A percentile compares a stretch with the other conserved stretches of the same genome.
Conservation (phyloP, 345 rosid species). For the Erucastrum elatum region DNA sequence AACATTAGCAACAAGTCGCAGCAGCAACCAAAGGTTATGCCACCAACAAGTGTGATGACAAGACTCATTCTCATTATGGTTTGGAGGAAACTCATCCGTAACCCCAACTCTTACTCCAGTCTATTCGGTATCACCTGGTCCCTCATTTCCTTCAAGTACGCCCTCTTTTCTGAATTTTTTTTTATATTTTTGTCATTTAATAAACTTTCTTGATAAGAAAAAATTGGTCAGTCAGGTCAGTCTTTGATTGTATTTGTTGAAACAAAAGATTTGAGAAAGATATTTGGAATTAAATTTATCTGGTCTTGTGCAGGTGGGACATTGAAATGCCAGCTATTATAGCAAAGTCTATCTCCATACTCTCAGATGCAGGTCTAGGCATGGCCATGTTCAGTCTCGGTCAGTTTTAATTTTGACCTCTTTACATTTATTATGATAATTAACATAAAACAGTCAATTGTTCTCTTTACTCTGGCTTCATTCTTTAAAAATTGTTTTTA, state of each 20-base stretch:
- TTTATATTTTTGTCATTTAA: background rate
- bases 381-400: constrained; percentile 99
- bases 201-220: constrained; percentile 1
- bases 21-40: constrained; percentile 61
- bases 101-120: constrained; percentile 97
- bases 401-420: constrained; percentile 48
- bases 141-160: constrained; percentile 86
- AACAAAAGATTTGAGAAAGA: constrained; percentile 29
- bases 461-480: constrained; percentile 26
- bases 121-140: constrained; percentile 94
- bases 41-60: constrained; percentile 97
- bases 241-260: background rate
- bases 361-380: constrained; percentile 99
- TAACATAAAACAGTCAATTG: constrained; percentile 30
- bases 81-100: constrained; percentile 98
- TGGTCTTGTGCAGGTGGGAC: constrained; percentile 73
- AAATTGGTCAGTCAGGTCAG: background rate
- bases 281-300: constrained; percentile 30
- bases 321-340: constrained; percentile 90
- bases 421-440: constrained; percentile 23
- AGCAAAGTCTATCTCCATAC: constrained; percentile 94
- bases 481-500: background rate
- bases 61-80: constrained; percentile 98
- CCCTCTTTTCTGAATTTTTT: constrained; percentile 25
- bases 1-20: constrained; percentile 37